phyloP scores from a whole-genome alignment of 2,329 filamentous ascomycete species.

The Sphaerulina vaccinii region DNA sequence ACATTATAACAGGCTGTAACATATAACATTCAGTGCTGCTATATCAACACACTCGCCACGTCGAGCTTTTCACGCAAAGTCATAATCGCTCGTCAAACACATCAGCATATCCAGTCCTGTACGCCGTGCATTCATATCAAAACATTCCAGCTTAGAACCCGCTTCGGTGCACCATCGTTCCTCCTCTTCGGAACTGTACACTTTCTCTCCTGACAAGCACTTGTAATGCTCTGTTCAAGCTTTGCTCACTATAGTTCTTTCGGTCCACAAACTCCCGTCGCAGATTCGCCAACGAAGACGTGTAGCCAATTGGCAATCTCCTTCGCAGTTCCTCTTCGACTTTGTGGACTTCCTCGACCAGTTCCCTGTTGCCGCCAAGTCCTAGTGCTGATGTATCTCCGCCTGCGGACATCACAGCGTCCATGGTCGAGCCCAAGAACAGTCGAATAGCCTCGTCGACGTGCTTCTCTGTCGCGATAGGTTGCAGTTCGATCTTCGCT shows the following conservation, averaged over 20 bases:
- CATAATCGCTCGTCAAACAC: too few species aligned
- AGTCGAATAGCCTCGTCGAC: conserved; percentile 97
- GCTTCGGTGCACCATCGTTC: conserved; percentile 71
- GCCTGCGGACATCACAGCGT: conserved; percentile 64
- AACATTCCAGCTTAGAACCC: too few species aligned
- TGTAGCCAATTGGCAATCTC: conserved; percentile 87
- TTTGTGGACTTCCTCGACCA: conserved; percentile 84
- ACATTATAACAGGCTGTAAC: too few species aligned
- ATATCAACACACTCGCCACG: too few species aligned
- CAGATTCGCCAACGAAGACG: conserved; percentile 81
- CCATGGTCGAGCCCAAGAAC: conserved; percentile 96
- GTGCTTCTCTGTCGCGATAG: conserved; percentile 83
- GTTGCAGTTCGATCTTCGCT: conserved; percentile 83
- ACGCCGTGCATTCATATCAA: too few species aligned
- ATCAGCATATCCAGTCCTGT: too few species aligned
- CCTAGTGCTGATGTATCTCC: conserved; percentile 72
- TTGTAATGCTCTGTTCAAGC: conserved; percentile 78
- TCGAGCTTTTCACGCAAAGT: too few species aligned
- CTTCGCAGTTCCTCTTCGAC: conserved; percentile 87
- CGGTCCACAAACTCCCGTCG: conserved; percentile 88
- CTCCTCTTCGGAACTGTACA: conserved; percentile 75
- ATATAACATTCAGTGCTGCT: too few species aligned
- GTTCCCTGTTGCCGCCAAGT: conserved; percentile 73
- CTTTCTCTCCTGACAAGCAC: conserved; percentile 85
- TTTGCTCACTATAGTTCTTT: conserved; percentile 84